Conservation (phyloP, 768 basidiomycete species). For the Cystobasidium tubakii region DNA sequence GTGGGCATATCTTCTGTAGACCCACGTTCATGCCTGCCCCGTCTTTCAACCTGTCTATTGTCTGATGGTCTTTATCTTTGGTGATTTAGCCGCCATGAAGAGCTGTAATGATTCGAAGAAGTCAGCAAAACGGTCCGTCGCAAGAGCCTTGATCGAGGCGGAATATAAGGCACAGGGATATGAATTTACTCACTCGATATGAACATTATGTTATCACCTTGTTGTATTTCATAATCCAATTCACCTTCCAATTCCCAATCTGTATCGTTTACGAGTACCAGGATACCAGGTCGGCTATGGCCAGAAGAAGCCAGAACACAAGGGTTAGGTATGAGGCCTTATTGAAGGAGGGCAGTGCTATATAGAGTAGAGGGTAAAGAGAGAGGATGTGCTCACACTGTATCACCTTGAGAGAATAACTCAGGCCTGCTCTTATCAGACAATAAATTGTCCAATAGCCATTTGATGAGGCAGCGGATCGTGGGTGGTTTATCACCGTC, state of each 20-base stretch:
- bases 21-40: too few species aligned
- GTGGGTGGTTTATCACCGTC: slow-evolving; percentile 57
- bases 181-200: slow-evolving; percentile 56
- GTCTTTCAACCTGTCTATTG: too few species aligned
- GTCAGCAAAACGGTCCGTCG: too few species aligned
- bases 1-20: too few species aligned
- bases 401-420: slow-evolving; percentile 78
- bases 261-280: slow-evolving; percentile 92
- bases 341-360: too few species aligned
- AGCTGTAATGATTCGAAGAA: too few species aligned
- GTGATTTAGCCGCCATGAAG: too few species aligned
- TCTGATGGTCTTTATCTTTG: too few species aligned
- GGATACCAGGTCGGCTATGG: slow-evolving; percentile 81
- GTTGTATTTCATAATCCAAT: slow-evolving; percentile 69
- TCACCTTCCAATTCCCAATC: slow-evolving; percentile 98
- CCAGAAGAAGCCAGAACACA: neutral
- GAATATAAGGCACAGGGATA: too few species aligned
- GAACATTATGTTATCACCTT: slow-evolving; percentile 85
- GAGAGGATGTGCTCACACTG: slow-evolving; percentile 64
- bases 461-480: slow-evolving; percentile 69
- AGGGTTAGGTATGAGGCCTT: neutral
- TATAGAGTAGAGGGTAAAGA: neutral
- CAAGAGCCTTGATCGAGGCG: too few species aligned
- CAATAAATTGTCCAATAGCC: slow-evolving; percentile 69
- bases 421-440: slow-evolving; percentile 67